A percentile compares a stretch with the other conserved stretches of the same genome.
phyloP scores from a whole-genome alignment of 192 early-diverging fungal species.

The Blastocladiella britannica region DNA sequence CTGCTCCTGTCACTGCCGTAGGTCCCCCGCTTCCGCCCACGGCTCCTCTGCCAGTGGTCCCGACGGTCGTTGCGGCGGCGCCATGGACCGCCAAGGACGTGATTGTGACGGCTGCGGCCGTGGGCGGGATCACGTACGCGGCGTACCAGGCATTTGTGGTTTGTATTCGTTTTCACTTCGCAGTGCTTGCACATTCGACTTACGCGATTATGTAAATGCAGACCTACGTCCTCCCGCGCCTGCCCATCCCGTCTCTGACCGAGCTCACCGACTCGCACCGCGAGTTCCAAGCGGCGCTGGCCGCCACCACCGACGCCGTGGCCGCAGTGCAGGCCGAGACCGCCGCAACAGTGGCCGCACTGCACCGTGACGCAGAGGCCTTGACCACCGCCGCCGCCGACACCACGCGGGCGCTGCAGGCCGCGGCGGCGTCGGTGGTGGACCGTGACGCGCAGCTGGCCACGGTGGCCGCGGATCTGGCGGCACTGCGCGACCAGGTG shows the following conservation, averaged over 20 bases:
- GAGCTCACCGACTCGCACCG: background rate
- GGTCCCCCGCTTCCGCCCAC: background rate
- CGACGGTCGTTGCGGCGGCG: background rate
- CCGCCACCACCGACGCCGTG: background rate
- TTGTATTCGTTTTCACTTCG: no score
- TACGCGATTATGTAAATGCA: no score
- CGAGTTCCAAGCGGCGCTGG: background rate
- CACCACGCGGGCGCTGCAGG: background rate
- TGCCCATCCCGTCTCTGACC: background rate
- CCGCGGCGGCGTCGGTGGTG: background rate
- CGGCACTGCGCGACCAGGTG: background rate
- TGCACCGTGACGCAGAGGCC: background rate
- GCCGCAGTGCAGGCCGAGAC: background rate
- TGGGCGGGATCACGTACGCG: background rate
- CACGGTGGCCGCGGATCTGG: background rate
- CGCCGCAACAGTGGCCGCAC: background rate
- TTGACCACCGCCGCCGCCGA: background rate
- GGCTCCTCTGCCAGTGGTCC: background rate
- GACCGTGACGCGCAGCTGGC: background rate
- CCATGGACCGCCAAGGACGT: background rate
- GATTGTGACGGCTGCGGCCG: background rate
- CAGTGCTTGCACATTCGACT: no score
- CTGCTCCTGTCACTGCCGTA: conserved; percentile 2
- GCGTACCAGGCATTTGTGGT: background rate
- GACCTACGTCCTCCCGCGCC: background rate